Evolutionary conservation across 2,329 filamentous ascomycete species (phyloP), one percentile per base, ranked within the genome.

Genomic region (Penicillium sp.): DNA sequence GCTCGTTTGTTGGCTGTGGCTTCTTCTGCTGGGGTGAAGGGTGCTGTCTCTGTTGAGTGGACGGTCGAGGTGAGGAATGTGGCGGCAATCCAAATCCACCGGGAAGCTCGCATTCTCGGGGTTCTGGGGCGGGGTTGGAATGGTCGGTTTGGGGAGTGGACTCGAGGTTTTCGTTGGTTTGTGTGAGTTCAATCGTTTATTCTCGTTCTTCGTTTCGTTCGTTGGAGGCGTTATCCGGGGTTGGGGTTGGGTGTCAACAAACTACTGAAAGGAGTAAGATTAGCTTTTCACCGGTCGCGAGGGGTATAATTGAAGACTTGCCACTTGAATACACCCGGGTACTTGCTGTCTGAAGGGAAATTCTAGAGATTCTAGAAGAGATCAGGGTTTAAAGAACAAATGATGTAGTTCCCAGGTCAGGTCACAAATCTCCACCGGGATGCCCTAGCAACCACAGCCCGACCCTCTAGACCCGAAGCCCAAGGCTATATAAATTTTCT

Each of bases 361-460:
- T 27, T 41, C 7, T 9, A 50, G 18, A 12, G 34, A 31, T 41
- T 52, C 52, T 47, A 37, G 37, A 57, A 34, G 42, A 39, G 9
- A 12, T 34, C 23, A n/a, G 47, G 18, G 27, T 31, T 42, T 27
- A 38, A 46, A 32, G 13, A 34, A 54, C 54, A 51, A 57, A 64
- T 62, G 62, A 62, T 62, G 58, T 61, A 63, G 60, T 53, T 54
- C 51, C 50, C 58, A 60, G 61, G 57, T 67, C 65, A 63, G 60
- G 54, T 56, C 54, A 56, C 60, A 60, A 63, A 59, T 67, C 65
- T 65, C 68, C 68, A 68, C 68, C 52, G 31, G 48, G 49, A 62
- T 64, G 69, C 68, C 68, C 69, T 62, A 69, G 69, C 69, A 72
- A 71, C 68, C 55, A 61, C 44, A 59, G 59, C 62, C 62, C 55